Base-by-base conservation (phyloP, 352 stramenopile genomes). In the Phytophthora ramorum region DNA sequence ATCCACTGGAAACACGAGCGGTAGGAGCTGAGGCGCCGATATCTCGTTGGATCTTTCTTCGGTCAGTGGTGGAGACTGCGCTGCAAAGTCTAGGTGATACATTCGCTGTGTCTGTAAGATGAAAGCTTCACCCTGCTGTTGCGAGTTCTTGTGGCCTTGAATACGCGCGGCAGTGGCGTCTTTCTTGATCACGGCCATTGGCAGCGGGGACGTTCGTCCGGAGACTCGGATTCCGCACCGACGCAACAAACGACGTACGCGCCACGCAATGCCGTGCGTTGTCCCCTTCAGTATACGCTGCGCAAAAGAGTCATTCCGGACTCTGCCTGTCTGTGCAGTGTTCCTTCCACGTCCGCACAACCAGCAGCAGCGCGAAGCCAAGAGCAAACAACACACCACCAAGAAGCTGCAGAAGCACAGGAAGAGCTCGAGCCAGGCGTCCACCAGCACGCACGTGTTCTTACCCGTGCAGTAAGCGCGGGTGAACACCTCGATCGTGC, bases 61-160 rank as follows among this genome's bases (percentile, higher is more conserved):
- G 3, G n/a, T 26, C 17, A 51, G 26, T 7, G 51, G 37, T 13
- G 63, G 34, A 17, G 58, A 49, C 53, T 66, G 43, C 16, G 49
- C 60, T 22, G 68, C 69, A 44, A 81, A 69, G 34, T 84, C 83
- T 57, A 80, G 73, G 53, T 61, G 68, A 0, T 73, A 67, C 66
- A 94, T 79, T 9, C 85, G 80, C 46, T 92, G 83, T 0, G 79
- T 91, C 58, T 90, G 82, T 57, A 85, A 69, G 14, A 92, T 79
- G 62, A 94, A 92, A 19, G 81, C 72, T 45, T 57, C 60, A 17
- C 77, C 85, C 44, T 92, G 78, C 58, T 94, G 87, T 20, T 77
- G 69, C 16, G 76, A 88, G 74, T 91, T 94, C 70, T 94, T 94
- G 69, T 92, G 82, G 32, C 80, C 83, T 43, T 79, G 72, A 53